These are phyloP conservation scores for Tolypocladium ovalisporum DNA, from an alignment of 2,329 filamentous ascomycete genomes.

Conservation along the genomic window DNA sequence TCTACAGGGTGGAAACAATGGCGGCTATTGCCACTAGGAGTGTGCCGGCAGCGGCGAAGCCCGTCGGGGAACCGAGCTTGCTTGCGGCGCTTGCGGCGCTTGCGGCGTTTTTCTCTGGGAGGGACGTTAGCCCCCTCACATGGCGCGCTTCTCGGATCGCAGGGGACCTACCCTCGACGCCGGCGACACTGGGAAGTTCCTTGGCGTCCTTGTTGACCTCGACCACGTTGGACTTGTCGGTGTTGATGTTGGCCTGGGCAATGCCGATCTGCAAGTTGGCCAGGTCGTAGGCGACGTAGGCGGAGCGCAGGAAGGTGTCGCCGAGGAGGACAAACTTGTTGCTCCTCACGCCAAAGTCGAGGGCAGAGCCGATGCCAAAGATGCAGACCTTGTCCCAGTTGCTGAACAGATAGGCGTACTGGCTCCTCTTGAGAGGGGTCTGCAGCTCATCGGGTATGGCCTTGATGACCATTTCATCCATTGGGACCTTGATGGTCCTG, in stretches of 20 bases:
- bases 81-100: slow-evolving; percentile 10
- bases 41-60: slow-evolving; percentile 2
- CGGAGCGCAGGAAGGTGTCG: slow-evolving; percentile 46
- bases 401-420: slow-evolving; percentile 18
- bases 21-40: slow-evolving; percentile 10
- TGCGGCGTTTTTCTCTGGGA: slow-evolving; percentile 2
- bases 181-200: slow-evolving; percentile 30
- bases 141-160: too few species aligned
- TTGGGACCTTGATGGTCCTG: slow-evolving; percentile 34
- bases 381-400: slow-evolving; percentile 36
- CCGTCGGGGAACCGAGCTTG: slow-evolving; percentile 8
- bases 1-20: slow-evolving; percentile 1
- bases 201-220: slow-evolving; percentile 28
- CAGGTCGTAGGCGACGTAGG: slow-evolving; percentile 46
- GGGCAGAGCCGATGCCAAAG: slow-evolving; percentile 40
- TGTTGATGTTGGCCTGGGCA: slow-evolving; percentile 41
- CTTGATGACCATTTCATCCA: slow-evolving; percentile 42
- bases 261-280: slow-evolving; percentile 38
- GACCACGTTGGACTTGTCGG: slow-evolving; percentile 30
- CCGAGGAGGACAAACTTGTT: slow-evolving; percentile 36
- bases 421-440: slow-evolving; percentile 25
- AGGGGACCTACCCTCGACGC: slow-evolving; percentile 26
- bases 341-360: slow-evolving; percentile 18
- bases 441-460: slow-evolving; percentile 30
- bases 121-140: too few species aligned